Evolutionary conservation across 83 land plant species (phyloP).

Genomic region (Diphasiastrum complanatum): DNA sequence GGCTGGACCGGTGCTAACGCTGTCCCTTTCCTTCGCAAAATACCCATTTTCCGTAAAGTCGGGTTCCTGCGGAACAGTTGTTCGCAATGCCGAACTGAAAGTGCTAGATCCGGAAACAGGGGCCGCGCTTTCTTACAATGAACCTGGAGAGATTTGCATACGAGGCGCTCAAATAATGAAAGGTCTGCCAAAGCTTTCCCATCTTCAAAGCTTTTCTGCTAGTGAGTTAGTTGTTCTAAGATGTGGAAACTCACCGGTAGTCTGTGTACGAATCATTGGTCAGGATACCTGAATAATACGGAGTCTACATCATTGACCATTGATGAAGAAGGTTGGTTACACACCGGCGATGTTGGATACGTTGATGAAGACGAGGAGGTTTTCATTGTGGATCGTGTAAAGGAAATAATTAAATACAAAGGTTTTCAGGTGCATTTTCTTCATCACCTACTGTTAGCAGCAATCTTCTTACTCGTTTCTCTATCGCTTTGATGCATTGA

Average conservation of each 20-base stretch:
- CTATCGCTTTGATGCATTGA: too few relatives aligned
- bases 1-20: slow-evolving; percentile 60
- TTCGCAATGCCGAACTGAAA: slow-evolving; percentile 65
- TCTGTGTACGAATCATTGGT: not conserved
- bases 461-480: too few relatives aligned
- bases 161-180: slow-evolving; percentile 73
- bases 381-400: slow-evolving; percentile 55
- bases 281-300: slow-evolving; percentile 45
- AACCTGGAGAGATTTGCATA: slow-evolving; percentile 74
- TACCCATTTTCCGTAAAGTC: slow-evolving; percentile 45
- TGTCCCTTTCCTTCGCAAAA: slow-evolving; percentile 56
- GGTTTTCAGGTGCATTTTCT: slow-evolving; percentile 35
- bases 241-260: not conserved
- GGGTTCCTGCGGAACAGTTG: slow-evolving; percentile 61
- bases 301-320: slow-evolving; percentile 41
- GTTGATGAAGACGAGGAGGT: slow-evolving; percentile 58
- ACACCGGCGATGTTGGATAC: slow-evolving; percentile 48
- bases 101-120: slow-evolving; percentile 66
- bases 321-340: slow-evolving; percentile 55
- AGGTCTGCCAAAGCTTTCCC: slow-evolving; percentile 48
- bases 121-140: slow-evolving; percentile 46
- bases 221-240: too few relatives aligned
- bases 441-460: too few relatives aligned
- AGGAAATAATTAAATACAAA: slow-evolving; percentile 59
- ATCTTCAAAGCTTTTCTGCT: too few relatives aligned